Percentiles rank a stretch among this genome's conserved stretches.
phyloP scores from a whole-genome alignment of 2,329 filamentous ascomycete genomes.

The Trichoderma atroviride region DNA sequence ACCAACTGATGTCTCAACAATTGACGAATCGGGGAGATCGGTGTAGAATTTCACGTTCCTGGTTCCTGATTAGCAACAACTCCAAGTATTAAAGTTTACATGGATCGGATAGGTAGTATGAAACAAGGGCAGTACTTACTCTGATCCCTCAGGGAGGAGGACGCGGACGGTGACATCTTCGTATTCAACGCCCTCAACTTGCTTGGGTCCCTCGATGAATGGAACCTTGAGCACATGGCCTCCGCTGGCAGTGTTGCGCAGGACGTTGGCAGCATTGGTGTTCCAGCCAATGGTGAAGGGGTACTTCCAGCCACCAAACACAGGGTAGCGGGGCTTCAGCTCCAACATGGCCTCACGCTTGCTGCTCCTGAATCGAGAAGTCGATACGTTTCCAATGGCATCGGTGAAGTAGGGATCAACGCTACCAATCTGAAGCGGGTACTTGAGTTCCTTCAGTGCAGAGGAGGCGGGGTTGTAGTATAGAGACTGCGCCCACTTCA shows the following conservation, averaged over 20 bases:
- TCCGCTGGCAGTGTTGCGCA: constrained; percentile 68
- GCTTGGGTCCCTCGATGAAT: constrained; percentile 89
- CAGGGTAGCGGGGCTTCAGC: constrained; percentile 89
- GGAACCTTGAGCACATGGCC: constrained; percentile 87
- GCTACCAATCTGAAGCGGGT: constrained; percentile 78
- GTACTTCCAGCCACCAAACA: constrained; percentile 98
- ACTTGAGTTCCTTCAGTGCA: constrained; percentile 79
- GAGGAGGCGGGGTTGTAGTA: constrained; percentile 78
- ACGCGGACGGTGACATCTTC: constrained; percentile 78
- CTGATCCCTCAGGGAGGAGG: constrained; percentile 87
- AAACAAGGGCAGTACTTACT: constrained; percentile 55
- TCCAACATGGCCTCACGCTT: constrained; percentile 81
- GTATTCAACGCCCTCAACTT: constrained; percentile 83
- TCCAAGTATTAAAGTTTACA: background rate
- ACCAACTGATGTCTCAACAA: constrained; percentile 61
- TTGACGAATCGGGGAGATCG: constrained; percentile 64
- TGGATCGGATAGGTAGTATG: background rate
- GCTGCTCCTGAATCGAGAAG: constrained; percentile 80
- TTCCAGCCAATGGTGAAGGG: constrained; percentile 98
- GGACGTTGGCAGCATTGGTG: constrained; percentile 74
- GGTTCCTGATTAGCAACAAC: constrained; percentile 42
- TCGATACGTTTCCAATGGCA: constrained; percentile 95
- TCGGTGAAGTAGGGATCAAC: constrained; percentile 93
- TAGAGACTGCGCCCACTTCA: constrained; percentile 71
- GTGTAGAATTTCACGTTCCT: constrained; percentile 82